Percentiles rank a stretch among this genome's conserved stretches.
These are phyloP conservation scores for Fusarium domesticum DNA, from an alignment of 2,329 filamentous ascomycete genomes.

Conservation along the genomic window DNA sequence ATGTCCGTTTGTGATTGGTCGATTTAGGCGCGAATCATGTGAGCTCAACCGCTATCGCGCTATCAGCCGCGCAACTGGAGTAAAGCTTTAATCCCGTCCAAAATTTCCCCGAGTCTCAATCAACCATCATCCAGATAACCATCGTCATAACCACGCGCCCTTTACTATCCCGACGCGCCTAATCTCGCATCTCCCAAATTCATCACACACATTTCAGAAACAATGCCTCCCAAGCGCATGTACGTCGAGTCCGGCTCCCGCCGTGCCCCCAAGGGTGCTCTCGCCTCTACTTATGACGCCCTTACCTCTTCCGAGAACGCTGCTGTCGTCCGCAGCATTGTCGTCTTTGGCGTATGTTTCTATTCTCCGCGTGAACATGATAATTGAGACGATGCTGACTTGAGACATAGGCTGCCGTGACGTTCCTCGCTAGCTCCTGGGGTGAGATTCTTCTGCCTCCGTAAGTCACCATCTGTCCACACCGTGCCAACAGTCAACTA, in stretches of 20 bases:
- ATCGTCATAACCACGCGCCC: slow-evolving; percentile 7
- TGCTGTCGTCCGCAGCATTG: slow-evolving; percentile 64
- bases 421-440: slow-evolving; percentile 66
- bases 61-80: slow-evolving; percentile 9
- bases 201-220: slow-evolving; percentile 14
- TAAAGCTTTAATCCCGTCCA: slow-evolving; percentile 20
- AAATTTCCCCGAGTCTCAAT: slow-evolving; percentile 30
- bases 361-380: background rate
- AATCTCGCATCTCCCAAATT: background rate
- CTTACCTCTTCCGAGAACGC: slow-evolving; percentile 66
- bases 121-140: slow-evolving; percentile 5
- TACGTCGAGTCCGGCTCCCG: slow-evolving; percentile 47
- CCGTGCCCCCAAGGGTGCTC: slow-evolving; percentile 48
- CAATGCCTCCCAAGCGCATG: slow-evolving; percentile 64
- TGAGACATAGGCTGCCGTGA: slow-evolving; percentile 55
- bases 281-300: slow-evolving; percentile 58
- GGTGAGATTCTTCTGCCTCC: slow-evolving; percentile 66
- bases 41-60: slow-evolving; percentile 17
- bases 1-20: background rate
- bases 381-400: slow-evolving; percentile 3
- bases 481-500: background rate
- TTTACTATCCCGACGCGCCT: slow-evolving; percentile 4
- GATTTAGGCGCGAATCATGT: slow-evolving; percentile 25
- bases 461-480: slow-evolving; percentile 38
- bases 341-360: slow-evolving; percentile 63